Evolutionary conservation across 805 yeast species (phyloP).

Genomic region (Cyberlindnera japonica): DNA sequence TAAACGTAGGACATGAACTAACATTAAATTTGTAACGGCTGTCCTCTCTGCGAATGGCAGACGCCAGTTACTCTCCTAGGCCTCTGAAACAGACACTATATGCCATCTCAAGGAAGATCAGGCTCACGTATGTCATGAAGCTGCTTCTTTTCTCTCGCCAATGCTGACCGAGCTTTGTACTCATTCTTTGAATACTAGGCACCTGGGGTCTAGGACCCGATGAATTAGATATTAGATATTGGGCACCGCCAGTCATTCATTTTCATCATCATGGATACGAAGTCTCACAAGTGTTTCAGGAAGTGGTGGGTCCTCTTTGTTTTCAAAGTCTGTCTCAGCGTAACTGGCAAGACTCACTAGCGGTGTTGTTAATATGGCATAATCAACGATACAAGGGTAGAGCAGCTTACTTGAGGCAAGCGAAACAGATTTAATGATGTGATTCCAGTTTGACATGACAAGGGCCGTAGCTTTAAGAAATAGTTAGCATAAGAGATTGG

Average conservation of each 20-base stretch:
- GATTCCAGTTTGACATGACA: conserved; percentile 63
- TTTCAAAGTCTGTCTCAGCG: conserved; percentile 29
- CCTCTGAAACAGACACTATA: no score
- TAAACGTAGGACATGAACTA: neutral
- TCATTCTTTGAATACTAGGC: no score
- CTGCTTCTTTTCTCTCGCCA: neutral
- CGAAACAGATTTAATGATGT: conserved; percentile 55
- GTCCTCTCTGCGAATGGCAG: no score
- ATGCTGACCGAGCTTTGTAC: neutral
- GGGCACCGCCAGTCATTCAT: conserved; percentile 4
- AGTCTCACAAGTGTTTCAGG: conserved; percentile 68
- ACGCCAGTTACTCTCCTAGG: no score
- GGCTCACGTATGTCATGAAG: neutral
- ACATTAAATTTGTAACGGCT: neutral
- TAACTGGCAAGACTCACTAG: conserved; percentile 40
- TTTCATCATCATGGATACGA: conserved; percentile 41
- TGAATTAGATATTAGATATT: neutral
- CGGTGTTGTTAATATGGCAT: conserved; percentile 10
- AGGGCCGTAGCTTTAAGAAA: conserved; percentile 41
- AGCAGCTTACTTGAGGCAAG: conserved; percentile 42
- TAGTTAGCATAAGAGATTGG: conserved; percentile 13
- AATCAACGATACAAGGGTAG: neutral
- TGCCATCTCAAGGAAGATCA: no score
- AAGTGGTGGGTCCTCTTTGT: conserved; percentile 39
- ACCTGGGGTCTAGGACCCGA: no score